Evolutionary conservation across 2,329 filamentous ascomycete genomes (phyloP).

Genomic region (Tolypocladium tundrense): DNA sequence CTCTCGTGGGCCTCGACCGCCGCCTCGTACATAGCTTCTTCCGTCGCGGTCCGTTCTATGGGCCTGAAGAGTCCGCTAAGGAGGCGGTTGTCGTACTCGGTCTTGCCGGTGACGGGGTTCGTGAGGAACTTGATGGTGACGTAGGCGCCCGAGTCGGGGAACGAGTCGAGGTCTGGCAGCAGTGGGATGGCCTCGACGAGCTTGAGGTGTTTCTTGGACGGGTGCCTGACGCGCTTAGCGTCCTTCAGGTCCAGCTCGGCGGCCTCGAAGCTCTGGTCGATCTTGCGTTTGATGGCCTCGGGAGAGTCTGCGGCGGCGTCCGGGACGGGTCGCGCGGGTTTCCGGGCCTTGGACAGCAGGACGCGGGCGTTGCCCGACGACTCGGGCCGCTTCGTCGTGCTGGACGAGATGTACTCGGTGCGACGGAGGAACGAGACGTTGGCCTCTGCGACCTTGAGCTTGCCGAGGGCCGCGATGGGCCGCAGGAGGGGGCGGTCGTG

Average conservation of each 20-base stretch:
- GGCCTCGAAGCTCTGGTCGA: slow-evolving; percentile 48
- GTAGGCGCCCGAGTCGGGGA: slow-evolving; percentile 60
- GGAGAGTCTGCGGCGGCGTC: slow-evolving; percentile 51
- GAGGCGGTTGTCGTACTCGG: slow-evolving; percentile 49
- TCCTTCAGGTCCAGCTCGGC: slow-evolving; percentile 45
- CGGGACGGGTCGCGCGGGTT: slow-evolving; percentile 36
- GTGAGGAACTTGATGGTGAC: slow-evolving; percentile 59
- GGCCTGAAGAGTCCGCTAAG: slow-evolving; percentile 52
- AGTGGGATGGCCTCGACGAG: slow-evolving; percentile 51
- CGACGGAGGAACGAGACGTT: slow-evolving; percentile 89
- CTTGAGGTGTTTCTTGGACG: slow-evolving; percentile 46
- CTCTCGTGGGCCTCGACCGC: slow-evolving; percentile 43
- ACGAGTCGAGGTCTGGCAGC: slow-evolving; percentile 56
- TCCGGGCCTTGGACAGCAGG: slow-evolving; percentile 22
- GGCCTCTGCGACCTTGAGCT: slow-evolving; percentile 64
- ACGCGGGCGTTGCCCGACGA: slow-evolving; percentile 34
- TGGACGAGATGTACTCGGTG: slow-evolving; percentile 84
- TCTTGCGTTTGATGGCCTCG: slow-evolving; percentile 59
- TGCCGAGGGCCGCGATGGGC: slow-evolving; percentile 74
- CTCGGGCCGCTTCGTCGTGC: slow-evolving; percentile 37
- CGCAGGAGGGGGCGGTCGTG: slow-evolving; percentile 77
- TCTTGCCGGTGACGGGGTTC: slow-evolving; percentile 45
- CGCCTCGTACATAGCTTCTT: slow-evolving; percentile 40
- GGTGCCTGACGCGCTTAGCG: slow-evolving; percentile 44
- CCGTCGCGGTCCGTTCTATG: slow-evolving; percentile 42